Base-by-base conservation (phyloP, 768 basidiomycete genomes). In the Mycena maculata region DNA sequence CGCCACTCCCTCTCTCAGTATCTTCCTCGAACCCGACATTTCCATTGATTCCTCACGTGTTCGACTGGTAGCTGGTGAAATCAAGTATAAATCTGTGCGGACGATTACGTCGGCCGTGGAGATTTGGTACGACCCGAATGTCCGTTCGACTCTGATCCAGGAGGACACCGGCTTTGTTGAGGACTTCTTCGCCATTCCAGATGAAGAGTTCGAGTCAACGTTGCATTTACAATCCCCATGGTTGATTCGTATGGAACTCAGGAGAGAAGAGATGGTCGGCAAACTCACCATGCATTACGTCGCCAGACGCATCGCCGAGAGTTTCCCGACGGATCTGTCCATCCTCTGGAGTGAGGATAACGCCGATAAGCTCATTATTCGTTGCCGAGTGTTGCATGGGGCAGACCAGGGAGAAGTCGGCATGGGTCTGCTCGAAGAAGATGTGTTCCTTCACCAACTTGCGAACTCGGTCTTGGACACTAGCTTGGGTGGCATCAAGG, bases 291-390 rank as follows among this genome's bases (percentile, higher is more conserved):
- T 99, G 94, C 86, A 91, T 50, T 94, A 95, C 71, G 96, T 99
- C 45, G 96, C 96, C 7, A 90, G 92, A 68, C 90, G 93, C 44
- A 99, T 99, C 63, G 92, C 93, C n/a, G 93, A 95, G 77, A 96
- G 89, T 71, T 99, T 99, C 85, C 94, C 95, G 77, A 92, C 93
- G 2, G 97, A 98, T 76, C 83, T 98, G 16, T 98, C 98, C 78
- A 95, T 98, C 78, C 97, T 99, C 71, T 98, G 96, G 93, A 96
- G 94, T 70, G 97, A 98, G 85, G 97, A 98, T 79, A 98, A 98
- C 80, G 94, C 97, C 4, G 94, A 97, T 79, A 98, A 98, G 82
- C 89, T 99, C 13, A 88, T 99, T 73, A 93, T 99, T 72, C 97
- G 98, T 48, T 97, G 98, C 78, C 94, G 98, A 84, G 92, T 99